These are phyloP conservation scores for Mucor indicus DNA, from an alignment of 371 early-diverging fungal species.

Conservation along the genomic window DNA sequence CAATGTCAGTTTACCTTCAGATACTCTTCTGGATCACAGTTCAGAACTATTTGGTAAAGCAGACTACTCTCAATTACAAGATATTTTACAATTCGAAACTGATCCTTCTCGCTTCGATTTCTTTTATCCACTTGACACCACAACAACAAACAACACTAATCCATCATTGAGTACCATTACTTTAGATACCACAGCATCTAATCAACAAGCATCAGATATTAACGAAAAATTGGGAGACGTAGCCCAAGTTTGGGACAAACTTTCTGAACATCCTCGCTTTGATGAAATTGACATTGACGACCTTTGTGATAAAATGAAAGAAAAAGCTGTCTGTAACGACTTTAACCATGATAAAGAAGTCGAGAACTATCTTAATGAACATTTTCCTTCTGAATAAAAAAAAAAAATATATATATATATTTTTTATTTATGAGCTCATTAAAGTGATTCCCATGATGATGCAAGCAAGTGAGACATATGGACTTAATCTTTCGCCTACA, in stretches of 20 bases:
- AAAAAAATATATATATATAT: background rate
- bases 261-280: slow-evolving; percentile 53
- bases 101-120: slow-evolving; percentile 25
- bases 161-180: background rate
- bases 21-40: slow-evolving; percentile 11
- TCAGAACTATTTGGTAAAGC: slow-evolving; percentile 15
- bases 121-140: slow-evolving; percentile 17
- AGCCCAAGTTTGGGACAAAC: slow-evolving; percentile 53
- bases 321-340: slow-evolving; percentile 45
- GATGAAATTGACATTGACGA: slow-evolving; percentile 55
- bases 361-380: slow-evolving; percentile 2
- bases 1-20: slow-evolving; percentile 5
- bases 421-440: slow-evolving; percentile 42
- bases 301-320: slow-evolving; percentile 55
- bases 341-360: slow-evolving; percentile 14
- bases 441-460: slow-evolving; percentile 74
- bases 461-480: slow-evolving; percentile 85
- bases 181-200: background rate
- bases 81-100: background rate
- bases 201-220: background rate
- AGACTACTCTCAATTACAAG: too few relatives aligned
- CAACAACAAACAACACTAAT: background rate
- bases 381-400: slow-evolving; percentile 9
- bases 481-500: slow-evolving; percentile 86
- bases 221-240: slow-evolving; percentile 35